Conservation (phyloP, 164 flowering plant genomes). For the Nymphaea colorata region DNA sequence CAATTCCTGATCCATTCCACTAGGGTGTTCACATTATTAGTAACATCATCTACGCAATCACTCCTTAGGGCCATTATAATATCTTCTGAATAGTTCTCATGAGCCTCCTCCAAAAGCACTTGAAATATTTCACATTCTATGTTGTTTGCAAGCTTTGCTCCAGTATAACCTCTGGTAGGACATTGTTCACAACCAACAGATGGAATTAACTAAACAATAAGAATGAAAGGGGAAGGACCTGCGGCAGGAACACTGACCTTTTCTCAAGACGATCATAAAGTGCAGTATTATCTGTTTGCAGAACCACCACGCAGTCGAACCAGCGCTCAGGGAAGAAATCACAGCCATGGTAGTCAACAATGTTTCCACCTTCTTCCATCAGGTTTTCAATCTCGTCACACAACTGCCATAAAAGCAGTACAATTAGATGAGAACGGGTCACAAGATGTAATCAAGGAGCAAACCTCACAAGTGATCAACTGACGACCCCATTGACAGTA, state of each 20-base stretch:
- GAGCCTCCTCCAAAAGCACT: constrained; percentile 80
- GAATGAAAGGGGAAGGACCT: neutral
- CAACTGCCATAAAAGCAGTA: constrained; percentile 28
- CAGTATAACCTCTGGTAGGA: constrained; percentile 62
- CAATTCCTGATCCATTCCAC: constrained; percentile 66
- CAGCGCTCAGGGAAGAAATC: constrained; percentile 96
- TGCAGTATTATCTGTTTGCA: constrained; percentile 76
- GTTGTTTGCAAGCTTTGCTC: constrained; percentile 63
- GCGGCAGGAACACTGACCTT: constrained; percentile 30
- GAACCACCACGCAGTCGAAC: constrained; percentile 91
- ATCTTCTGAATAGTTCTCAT: constrained; percentile 60
- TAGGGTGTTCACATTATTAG: constrained; percentile 49
- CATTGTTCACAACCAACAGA: neutral
- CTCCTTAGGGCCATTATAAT: constrained; percentile 63
- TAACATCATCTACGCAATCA: constrained; percentile 60
- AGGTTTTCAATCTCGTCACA: constrained; percentile 91
- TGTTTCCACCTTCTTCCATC: constrained; percentile 90
- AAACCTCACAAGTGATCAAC: neutral
- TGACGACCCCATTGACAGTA: neutral
- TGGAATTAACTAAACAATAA: neutral
- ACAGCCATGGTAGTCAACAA: constrained; percentile 92
- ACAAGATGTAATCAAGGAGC: neutral
- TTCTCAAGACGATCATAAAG: constrained; percentile 65
- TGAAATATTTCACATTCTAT: constrained; percentile 93
- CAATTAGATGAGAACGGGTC: neutral